phyloP scores from a whole-genome alignment of 176 grass and related monocot species.

The Panicum miliaceum region DNA sequence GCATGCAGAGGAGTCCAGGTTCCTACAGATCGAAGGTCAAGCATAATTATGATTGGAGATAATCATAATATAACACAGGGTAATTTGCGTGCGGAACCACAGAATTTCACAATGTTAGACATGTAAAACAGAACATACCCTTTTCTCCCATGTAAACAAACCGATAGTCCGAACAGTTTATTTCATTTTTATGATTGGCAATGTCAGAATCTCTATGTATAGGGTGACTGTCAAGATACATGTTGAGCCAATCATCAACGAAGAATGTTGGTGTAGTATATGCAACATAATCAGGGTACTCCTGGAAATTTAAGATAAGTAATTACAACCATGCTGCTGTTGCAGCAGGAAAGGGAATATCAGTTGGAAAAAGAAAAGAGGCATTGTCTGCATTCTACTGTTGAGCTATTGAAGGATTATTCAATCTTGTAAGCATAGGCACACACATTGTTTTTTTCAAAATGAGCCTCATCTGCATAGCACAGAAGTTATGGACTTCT shows the following conservation, averaged over 20 bases:
- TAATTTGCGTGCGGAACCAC: conserved; percentile 7
- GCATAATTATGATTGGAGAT: conserved; percentile 18
- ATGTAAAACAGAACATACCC: conserved; percentile 56
- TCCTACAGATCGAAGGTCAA: conserved; percentile 55
- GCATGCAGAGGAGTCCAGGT: conserved; percentile 97
- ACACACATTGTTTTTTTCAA: conserved; percentile 1
- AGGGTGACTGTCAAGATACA: conserved; percentile 89
- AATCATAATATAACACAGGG: conserved; percentile 23
- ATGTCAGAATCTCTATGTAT: conserved; percentile 94
- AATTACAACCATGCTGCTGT: conserved; percentile 29
- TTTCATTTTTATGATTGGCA: conserved; percentile 81
- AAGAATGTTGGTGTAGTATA: conserved; percentile 85
- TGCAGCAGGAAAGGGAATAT: conserved; percentile 17
- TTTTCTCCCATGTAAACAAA: conserved; percentile 97
- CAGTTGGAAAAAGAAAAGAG: conserved; percentile 23
- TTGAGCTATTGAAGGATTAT: conserved; percentile 18
- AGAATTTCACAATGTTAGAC: conserved; percentile 15
- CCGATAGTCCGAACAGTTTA: conserved; percentile 92
- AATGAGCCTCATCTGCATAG: background rate
- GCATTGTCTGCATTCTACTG: conserved; percentile 5
- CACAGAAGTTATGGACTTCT: background rate
- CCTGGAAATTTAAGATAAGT: conserved; percentile 57
- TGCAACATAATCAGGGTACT: conserved; percentile 86
- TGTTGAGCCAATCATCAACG: conserved; percentile 91
- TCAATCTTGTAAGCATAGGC: conserved; percentile 19